Conservation (phyloP, 2,329 filamentous ascomycete species). For the Aspergillus brunneoviolaceus region DNA sequence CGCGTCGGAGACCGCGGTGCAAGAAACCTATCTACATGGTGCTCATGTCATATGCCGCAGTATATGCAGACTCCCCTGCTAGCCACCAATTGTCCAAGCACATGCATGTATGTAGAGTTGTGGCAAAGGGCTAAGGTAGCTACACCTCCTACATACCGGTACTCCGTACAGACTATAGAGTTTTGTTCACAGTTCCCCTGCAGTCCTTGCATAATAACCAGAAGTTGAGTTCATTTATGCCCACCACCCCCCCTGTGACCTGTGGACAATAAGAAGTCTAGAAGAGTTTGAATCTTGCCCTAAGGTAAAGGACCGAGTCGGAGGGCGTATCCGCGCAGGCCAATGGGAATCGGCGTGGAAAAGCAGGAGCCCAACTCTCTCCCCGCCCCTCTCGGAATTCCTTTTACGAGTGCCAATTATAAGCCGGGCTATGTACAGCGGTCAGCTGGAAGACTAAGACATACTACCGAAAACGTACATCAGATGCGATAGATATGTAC, state of each 20-base stretch:
- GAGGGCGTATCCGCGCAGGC: background rate
- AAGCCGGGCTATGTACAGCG: background rate
- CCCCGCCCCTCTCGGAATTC: background rate
- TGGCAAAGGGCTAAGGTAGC: background rate
- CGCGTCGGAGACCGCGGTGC: background rate
- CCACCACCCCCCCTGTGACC: background rate
- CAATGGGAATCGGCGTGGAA: background rate
- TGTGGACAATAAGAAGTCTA: background rate
- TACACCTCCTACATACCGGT: background rate
- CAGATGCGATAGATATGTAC: background rate
- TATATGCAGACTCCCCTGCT: background rate
- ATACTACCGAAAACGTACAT: background rate
- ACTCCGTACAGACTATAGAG: background rate
- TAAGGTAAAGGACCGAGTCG: background rate
- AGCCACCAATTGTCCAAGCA: background rate
- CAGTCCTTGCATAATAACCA: conserved; percentile 1
- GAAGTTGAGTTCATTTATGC: conserved; percentile 1
- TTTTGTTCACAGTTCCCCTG: background rate
- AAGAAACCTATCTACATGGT: background rate
- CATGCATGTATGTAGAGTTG: background rate
- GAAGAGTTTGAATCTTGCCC: conserved; percentile 2
- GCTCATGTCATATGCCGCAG: background rate
- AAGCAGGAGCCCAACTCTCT: background rate
- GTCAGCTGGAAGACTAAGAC: background rate
- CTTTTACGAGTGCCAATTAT: background rate